phyloP scores from a whole-genome alignment of 768 basidiomycete species.

The Gloeostereum incarnatum region DNA sequence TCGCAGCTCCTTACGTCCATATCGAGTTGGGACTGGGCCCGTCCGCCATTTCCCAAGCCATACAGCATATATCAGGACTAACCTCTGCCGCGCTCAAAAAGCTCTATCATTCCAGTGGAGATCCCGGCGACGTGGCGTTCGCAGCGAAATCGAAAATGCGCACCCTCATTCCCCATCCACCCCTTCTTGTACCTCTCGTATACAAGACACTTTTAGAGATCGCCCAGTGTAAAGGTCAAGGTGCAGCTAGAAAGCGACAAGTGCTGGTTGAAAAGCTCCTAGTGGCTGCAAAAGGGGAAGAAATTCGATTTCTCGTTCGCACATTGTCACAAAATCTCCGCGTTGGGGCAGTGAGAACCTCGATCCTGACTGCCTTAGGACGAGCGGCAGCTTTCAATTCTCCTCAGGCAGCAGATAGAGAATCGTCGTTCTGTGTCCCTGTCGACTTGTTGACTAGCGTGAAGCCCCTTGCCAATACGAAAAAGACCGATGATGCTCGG shows the following conservation, averaged over 20 bases:
- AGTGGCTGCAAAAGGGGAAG: constrained; percentile 81
- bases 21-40: constrained; percentile 64
- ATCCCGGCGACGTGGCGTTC: constrained; percentile 85
- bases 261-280: constrained; percentile 73
- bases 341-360: constrained; percentile 82
- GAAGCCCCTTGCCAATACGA: constrained; percentile 9
- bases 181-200: constrained; percentile 53
- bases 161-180: constrained; percentile 65
- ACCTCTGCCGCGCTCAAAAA: constrained; percentile 45
- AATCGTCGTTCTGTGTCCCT: constrained; percentile 17
- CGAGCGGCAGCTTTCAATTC: constrained; percentile 64
- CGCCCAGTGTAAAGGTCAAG: constrained; percentile 59
- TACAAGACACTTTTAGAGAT: constrained; percentile 64
- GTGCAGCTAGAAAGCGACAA: constrained; percentile 69
- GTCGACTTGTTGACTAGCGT: constrained; percentile 18
- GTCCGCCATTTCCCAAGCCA: constrained; percentile 57
- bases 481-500: constrained; percentile 18
- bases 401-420: constrained; percentile 15
- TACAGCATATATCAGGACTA: constrained; percentile 68
- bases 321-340: constrained; percentile 69
- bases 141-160: constrained; percentile 70
- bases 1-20: constrained; percentile 65
- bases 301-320: constrained; percentile 74
- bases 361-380: constrained; percentile 73
- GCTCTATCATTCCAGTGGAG: constrained; percentile 68